These are phyloP conservation scores for Helminthosporium solani DNA, from an alignment of 2,329 filamentous ascomycete species.

Conservation along the genomic window DNA sequence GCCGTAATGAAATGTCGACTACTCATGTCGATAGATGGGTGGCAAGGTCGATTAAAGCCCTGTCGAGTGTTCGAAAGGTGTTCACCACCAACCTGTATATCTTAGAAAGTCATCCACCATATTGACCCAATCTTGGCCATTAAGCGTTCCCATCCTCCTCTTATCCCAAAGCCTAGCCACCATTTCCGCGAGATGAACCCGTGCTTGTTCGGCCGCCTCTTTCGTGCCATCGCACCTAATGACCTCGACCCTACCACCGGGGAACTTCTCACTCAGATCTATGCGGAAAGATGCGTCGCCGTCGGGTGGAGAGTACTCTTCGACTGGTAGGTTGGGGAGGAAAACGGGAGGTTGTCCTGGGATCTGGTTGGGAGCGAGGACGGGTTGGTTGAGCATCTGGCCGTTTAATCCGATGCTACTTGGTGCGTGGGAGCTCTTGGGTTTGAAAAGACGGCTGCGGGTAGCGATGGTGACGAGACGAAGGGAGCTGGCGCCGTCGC, in stretches of 20 bases:
- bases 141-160: conserved; percentile 29
- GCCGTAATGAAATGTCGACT: too few species aligned
- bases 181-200: conserved; percentile 21
- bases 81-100: conserved; percentile 34
- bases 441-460: conserved; percentile 36
- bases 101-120: conserved; percentile 38
- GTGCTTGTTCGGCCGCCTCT: conserved; percentile 32
- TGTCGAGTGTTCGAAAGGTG: too few species aligned
- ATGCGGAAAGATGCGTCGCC: conserved; percentile 42
- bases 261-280: conserved; percentile 40
- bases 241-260: conserved; percentile 32
- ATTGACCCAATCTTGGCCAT: conserved; percentile 37
- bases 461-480: conserved; percentile 38
- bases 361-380: conserved; percentile 6
- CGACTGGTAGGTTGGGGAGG: conserved; percentile 5
- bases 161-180: conserved; percentile 37
- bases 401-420: conserved; percentile 23
- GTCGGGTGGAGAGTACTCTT: conserved; percentile 34
- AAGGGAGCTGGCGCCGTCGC: conserved; percentile 31
- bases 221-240: conserved; percentile 36
- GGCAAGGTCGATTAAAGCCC: too few species aligned
- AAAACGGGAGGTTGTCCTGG: conserved; percentile 12
- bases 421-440: conserved; percentile 23
- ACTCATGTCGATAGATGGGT: too few species aligned
- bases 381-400: conserved; percentile 12